phyloP scores from a whole-genome alignment of 805 yeast genomes.

The Sugiyamaella lignohabitans region DNA sequence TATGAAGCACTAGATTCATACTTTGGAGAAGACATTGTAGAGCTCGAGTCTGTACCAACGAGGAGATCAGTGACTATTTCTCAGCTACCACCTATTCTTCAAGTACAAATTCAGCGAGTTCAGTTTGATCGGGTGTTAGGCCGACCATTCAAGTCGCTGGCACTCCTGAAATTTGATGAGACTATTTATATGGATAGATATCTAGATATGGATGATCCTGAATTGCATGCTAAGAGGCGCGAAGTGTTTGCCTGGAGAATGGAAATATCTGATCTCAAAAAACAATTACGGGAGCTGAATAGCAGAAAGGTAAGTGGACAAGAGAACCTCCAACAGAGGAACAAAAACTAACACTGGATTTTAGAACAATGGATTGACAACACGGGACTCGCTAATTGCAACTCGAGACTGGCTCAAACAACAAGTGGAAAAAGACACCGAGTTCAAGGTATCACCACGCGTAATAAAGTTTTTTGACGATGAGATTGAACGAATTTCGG shows the following conservation, averaged over 20 bases:
- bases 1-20: conserved; percentile 87
- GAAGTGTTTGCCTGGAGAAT: conserved; percentile 58
- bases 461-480: conserved; percentile 43
- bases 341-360: background rate
- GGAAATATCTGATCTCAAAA: conserved; percentile 18
- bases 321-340: background rate
- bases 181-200: conserved; percentile 82
- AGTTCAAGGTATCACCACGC: conserved; percentile 36
- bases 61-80: conserved; percentile 66
- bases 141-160: conserved; percentile 74
- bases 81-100: conserved; percentile 72
- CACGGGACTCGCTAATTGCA: conserved; percentile 47
- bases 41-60: conserved; percentile 58
- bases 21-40: conserved; percentile 65
- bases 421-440: conserved; percentile 18
- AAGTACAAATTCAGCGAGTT: conserved; percentile 90
- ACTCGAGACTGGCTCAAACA: conserved; percentile 52
- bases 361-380: conserved; percentile 37
- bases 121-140: conserved; percentile 71
- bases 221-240: conserved; percentile 44
- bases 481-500: conserved; percentile 43
- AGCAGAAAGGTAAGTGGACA: conserved; percentile 13
- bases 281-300: conserved; percentile 15
- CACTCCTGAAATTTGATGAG: conserved; percentile 75
- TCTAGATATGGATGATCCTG: conserved; percentile 52